Conservation (phyloP, 2,329 filamentous ascomycete genomes). For the Drechslerella stenobrocha region DNA sequence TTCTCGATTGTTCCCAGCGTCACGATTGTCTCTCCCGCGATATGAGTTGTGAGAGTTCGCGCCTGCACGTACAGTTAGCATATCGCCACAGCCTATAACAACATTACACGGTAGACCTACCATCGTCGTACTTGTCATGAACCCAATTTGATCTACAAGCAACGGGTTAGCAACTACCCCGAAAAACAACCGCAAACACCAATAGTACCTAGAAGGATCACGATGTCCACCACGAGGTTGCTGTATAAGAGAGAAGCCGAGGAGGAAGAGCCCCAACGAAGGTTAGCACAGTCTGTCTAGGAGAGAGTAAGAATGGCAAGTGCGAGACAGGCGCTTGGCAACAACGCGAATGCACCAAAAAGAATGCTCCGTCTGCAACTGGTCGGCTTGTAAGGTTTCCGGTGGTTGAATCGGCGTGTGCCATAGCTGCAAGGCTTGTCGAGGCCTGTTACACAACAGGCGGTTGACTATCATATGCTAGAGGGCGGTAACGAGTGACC, state of each 20-base stretch:
- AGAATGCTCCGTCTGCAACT: conserved; percentile 21
- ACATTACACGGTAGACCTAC: conserved; percentile 1
- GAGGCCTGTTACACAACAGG: conserved; percentile 27
- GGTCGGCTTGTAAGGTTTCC: conserved; percentile 11
- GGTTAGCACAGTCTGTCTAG: conserved; percentile 47
- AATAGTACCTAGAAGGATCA: conserved; percentile 32
- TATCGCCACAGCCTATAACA: not conserved
- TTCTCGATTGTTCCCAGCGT: conserved; percentile 11
- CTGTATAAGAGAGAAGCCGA: conserved; percentile 28
- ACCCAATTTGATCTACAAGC: conserved; percentile 39
- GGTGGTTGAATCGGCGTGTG: conserved; percentile 15
- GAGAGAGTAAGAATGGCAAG: conserved; percentile 11
- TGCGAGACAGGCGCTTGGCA: conserved; percentile 25
- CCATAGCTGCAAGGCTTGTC: conserved; percentile 33
- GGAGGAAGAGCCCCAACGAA: conserved; percentile 38
- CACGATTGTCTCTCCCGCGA: conserved; percentile 25
- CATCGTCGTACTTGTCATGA: conserved; percentile 47
- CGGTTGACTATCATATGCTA: conserved; percentile 36
- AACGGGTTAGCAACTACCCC: not conserved
- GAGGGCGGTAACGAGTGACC: conserved; percentile 21
- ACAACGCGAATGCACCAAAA: conserved; percentile 15
- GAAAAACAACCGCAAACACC: not conserved
- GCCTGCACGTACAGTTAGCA: conserved; percentile 12
- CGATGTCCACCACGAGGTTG: conserved; percentile 30
- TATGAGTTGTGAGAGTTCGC: conserved; percentile 11